Evolutionary conservation across 2,329 filamentous ascomycete genomes (phyloP), one percentile per base, ranked within the genome.

Genomic region (Ophiostoma tasmaniense): DNA sequence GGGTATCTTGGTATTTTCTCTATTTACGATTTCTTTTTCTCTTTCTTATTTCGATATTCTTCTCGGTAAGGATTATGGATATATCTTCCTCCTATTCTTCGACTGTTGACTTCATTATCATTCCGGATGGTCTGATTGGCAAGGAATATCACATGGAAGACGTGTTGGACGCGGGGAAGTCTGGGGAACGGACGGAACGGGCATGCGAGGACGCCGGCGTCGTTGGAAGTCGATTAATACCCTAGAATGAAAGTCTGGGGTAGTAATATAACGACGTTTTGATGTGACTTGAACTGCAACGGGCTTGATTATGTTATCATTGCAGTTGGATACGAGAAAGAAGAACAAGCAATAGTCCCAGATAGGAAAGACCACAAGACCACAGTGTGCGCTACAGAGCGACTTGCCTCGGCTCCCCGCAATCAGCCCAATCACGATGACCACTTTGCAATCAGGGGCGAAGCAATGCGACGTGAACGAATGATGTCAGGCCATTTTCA

Each of bases 401-500:
- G 17, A 37, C 62, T 25, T 64, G 17, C 61, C 61, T 64, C 61
- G 61, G 61, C 61, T 37, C 61, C 33, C 61, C 61, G n/a, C 61
- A 64, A 37, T 64, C 61, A 37, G 61, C 30, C 61, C 61, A 64
- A 64, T 64, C 61, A 64, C 30, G 61, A 37, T 14, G 30, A 1
- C 61, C 30, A 13, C 61, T 64, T 64, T 64, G 61, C n/a, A 64
- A 64, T 37, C 61, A 37, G 33, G 61, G 61, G 33, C 61, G 25
- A 30, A 30, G 14, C 55, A 61, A 61, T 61, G 55, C 55, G 25
- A 30, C 25, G 10, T 28, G 25, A 30, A 37, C 61, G 20, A 22
- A 37, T 64, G 61, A 64, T 64, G 61, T 64, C 30, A 37, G 25
- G 55, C 22, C 5, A 37, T 64, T 64, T 64, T 6, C 30, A 30